Evolutionary conservation across 176 grass and related monocot genomes (phyloP), one percentile per base, ranked within the genome.

Genomic region (Avena insularis): DNA sequence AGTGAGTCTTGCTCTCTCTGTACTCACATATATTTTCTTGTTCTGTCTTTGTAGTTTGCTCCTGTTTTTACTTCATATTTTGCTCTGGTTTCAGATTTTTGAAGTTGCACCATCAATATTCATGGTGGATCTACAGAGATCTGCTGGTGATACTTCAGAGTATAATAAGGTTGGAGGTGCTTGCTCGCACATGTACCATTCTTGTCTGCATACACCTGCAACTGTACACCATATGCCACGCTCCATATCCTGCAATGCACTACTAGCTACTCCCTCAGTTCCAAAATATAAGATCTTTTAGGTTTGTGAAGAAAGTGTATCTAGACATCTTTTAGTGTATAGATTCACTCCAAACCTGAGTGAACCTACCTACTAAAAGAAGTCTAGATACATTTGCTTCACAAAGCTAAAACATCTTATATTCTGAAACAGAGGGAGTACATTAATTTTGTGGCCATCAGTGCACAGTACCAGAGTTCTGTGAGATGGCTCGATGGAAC

Each of bases 31-130:
- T 70, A 57, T 79, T 40, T 6, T 49, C 54, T 80, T 74, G 10
- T 64, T 82, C 31, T 71, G 75, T 46, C 59, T 75, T 56, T 79
- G 56, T 77, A 77, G 50, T 55, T 55, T 35, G 27, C 49, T 64
- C 20, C 58, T 71, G 51, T n/a, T 69, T 61, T 12, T 58, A 65
- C 15, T 57, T 43, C 29, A 84, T 19, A 66, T 46, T 75, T 86
- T 74, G 45, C 50, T 69, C 63, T 61, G 73, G 14, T 66, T 80
- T 63, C 71, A 99, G 97, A 95, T 99, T 73, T 99, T 96, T 57
- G 97, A 99, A 90, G 92, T 99, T 87, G 97, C 90, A 43, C 92
- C 94, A 64, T 94, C 94, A 72, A 85, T 96, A 86, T 90, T 93
- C 53, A 99, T 99, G 97, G 94, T 99, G 71, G 92, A 96, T 81